A percentile compares a stretch with the other conserved stretches of the same genome.
Evolutionary conservation across 345 rosid species (phyloP).

Genomic region (Pugionium cornutum): DNA sequence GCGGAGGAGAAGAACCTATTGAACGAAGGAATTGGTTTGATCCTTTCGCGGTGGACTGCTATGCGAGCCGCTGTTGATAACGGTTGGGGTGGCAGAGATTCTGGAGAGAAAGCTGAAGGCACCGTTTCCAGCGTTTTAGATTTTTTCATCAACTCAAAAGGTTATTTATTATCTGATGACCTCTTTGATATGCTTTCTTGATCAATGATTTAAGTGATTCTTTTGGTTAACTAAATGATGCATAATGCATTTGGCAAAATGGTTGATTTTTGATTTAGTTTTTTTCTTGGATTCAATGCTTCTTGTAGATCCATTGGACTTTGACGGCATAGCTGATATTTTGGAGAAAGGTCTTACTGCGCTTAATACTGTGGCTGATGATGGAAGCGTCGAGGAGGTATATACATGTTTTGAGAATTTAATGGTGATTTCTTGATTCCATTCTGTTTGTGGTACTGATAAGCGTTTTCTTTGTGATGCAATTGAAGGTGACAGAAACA

Average conservation of each 20-base stretch:
- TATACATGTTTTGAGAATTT: neutral
- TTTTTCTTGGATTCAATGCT: neutral
- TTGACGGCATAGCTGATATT: slow-evolving; percentile 67
- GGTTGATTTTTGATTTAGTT: neutral
- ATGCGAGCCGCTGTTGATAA: slow-evolving; percentile 79
- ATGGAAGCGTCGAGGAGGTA: slow-evolving; percentile 90
- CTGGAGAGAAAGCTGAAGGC: slow-evolving; percentile 53
- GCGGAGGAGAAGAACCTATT: slow-evolving; percentile 19
- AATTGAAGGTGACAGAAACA: slow-evolving; percentile 69
- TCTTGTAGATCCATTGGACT: slow-evolving; percentile 61
- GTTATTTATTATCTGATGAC: neutral
- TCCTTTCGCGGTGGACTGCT: slow-evolving; percentile 84
- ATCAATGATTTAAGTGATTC: no score
- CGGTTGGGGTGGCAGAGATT: slow-evolving; percentile 82
- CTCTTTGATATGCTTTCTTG: no score
- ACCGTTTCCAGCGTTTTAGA: slow-evolving; percentile 51
- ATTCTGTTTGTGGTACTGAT: no score
- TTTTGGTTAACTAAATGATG: no score
- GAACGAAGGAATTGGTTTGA: slow-evolving; percentile 58
- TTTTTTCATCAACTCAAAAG: slow-evolving; percentile 56
- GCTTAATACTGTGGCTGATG: slow-evolving; percentile 69
- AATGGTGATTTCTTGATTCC: no score
- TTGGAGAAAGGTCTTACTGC: slow-evolving; percentile 58
- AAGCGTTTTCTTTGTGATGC: slow-evolving; percentile 3
- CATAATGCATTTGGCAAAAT: no score